phyloP scores from a whole-genome alignment of 2,329 filamentous ascomycete genomes.

The Aspergillus sp. region DNA sequence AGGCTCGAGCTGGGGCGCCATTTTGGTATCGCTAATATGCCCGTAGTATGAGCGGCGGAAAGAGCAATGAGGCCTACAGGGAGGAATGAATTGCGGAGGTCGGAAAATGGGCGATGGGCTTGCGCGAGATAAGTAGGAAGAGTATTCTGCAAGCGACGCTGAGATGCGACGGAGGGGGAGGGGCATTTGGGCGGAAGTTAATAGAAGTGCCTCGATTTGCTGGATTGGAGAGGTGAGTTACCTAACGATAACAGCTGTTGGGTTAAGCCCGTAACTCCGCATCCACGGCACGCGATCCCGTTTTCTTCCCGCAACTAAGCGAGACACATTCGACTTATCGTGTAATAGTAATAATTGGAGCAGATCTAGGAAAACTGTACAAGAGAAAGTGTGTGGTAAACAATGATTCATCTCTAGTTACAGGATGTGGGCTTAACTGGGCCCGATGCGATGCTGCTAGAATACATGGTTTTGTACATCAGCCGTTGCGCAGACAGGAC shows the following conservation, averaged over 20 bases:
- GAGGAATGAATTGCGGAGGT: constrained; percentile 4
- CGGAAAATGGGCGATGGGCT: constrained; percentile 4
- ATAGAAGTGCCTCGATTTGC: constrained; percentile 13
- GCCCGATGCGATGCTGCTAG: background rate
- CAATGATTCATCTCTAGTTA: background rate
- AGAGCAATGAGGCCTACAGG: constrained; percentile 13
- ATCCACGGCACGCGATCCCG: constrained; percentile 2
- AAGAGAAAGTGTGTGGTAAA: background rate
- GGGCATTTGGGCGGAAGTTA: constrained; percentile 29
- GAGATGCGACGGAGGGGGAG: constrained; percentile 33
- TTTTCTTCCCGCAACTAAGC: constrained; percentile 7
- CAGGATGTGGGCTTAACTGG: background rate
- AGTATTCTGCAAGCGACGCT: constrained; percentile 22
- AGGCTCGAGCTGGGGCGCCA: constrained; percentile 86
- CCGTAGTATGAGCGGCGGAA: constrained; percentile 43
- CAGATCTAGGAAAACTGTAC: no score
- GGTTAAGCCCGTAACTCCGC: background rate
- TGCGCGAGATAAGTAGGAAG: constrained; percentile 6
- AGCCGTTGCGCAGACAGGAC: background rate
- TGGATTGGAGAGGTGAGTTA: constrained; percentile 11
- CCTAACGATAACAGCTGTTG: constrained; percentile 4
- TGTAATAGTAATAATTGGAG: background rate
- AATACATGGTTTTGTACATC: background rate
- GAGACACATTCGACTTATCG: background rate
- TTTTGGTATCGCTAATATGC: constrained; percentile 56